These are phyloP conservation scores for Ceratocystis ficicola DNA, from an alignment of 2,329 filamentous ascomycete genomes.

Conservation along the genomic window DNA sequence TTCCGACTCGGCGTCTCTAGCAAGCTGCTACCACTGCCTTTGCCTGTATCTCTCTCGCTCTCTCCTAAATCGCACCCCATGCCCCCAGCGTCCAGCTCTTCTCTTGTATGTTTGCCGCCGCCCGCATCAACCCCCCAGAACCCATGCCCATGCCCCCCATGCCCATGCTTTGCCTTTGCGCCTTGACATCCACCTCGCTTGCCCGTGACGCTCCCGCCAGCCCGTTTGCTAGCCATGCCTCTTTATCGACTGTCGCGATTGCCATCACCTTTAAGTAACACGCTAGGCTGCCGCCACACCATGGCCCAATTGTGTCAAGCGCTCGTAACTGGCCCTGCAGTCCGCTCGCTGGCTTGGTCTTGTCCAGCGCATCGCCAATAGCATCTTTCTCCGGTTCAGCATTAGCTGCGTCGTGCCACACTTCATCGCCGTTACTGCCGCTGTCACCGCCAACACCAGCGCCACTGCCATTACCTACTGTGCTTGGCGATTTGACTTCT, in stretches of 20 bases:
- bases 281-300: conserved; percentile 61
- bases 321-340: conserved; percentile 50
- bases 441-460: conserved; percentile 14
- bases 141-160: conserved; percentile 35
- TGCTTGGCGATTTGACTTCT: conserved; percentile 19
- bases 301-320: conserved; percentile 58
- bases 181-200: conserved; percentile 45
- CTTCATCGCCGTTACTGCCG: conserved; percentile 25
- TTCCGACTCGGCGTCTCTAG: too few species aligned
- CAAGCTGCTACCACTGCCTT: not conserved
- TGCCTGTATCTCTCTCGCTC: not conserved
- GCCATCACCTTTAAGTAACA: conserved; percentile 56
- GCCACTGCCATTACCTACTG: not conserved
- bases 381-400: conserved; percentile 41
- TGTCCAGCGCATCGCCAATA: conserved; percentile 47
- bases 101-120: conserved; percentile 30
- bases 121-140: conserved; percentile 27
- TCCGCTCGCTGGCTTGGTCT: conserved; percentile 26
- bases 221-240: conserved; percentile 59
- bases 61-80: conserved; percentile 42
- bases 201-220: conserved; percentile 47
- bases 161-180: conserved; percentile 50
- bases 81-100: conserved; percentile 50
- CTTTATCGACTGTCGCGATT: conserved; percentile 57
- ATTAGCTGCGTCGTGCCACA: conserved; percentile 34